Evolutionary conservation across 2,329 filamentous ascomycete species (phyloP).

Genomic region (Madurella fahalii): DNA sequence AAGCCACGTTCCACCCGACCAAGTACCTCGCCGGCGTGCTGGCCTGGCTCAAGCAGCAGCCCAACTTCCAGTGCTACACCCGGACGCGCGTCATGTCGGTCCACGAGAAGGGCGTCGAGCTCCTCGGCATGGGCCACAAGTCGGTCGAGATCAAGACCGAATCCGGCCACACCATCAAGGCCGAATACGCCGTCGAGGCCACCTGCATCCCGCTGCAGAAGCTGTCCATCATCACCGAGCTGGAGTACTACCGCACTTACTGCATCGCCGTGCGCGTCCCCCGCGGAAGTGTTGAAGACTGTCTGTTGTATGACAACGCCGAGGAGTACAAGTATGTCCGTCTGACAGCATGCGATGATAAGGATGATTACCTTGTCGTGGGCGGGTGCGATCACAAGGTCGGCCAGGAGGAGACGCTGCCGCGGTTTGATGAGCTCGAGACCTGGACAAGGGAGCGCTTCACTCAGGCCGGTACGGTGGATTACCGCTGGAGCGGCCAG

Average conservation of each 20-base stretch:
- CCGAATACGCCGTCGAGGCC: slow-evolving; percentile 48
- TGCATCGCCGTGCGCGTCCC: slow-evolving; percentile 53
- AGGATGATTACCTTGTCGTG: slow-evolving; percentile 52
- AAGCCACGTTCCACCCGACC: slow-evolving; percentile 55
- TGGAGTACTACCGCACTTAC: slow-evolving; percentile 53
- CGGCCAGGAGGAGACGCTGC: slow-evolving; percentile 45
- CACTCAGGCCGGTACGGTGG: slow-evolving; percentile 43
- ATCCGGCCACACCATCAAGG: slow-evolving; percentile 43
- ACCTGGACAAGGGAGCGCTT: slow-evolving; percentile 51
- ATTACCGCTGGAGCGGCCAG: slow-evolving; percentile 57
- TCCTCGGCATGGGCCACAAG: slow-evolving; percentile 43
- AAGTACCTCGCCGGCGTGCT: slow-evolving; percentile 51
- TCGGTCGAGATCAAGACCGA: slow-evolving; percentile 44
- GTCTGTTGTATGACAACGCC: slow-evolving; percentile 51
- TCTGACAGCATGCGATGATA: slow-evolving; percentile 48
- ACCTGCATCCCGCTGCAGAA: slow-evolving; percentile 55
- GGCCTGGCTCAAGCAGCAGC: slow-evolving; percentile 46
- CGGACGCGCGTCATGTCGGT: slow-evolving; percentile 45
- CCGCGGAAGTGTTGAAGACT: slow-evolving; percentile 49
- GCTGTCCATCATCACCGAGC: slow-evolving; percentile 47
- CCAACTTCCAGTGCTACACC: slow-evolving; percentile 51
- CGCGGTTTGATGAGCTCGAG: slow-evolving; percentile 49
- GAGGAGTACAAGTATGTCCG: slow-evolving; percentile 54
- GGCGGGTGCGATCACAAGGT: slow-evolving; percentile 57
- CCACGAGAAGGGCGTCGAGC: slow-evolving; percentile 44